These are phyloP conservation scores for Xylariaceae sp. DNA, from an alignment of 2,329 filamentous ascomycete genomes.

Conservation along the genomic window DNA sequence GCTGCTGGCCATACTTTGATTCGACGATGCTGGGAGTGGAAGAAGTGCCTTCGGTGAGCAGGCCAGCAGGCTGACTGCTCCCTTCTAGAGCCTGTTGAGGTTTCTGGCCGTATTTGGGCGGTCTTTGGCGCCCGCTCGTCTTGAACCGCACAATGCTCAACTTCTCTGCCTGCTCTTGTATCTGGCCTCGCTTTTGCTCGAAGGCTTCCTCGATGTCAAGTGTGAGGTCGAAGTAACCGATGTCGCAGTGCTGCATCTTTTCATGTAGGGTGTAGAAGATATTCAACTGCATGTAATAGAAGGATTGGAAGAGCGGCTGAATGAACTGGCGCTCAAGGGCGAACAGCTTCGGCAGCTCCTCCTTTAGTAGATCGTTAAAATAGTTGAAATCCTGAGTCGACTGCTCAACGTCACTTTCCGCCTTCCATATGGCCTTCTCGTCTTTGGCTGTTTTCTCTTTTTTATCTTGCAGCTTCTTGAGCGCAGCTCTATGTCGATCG, in stretches of 20 bases:
- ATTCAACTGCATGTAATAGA: constrained; percentile 99
- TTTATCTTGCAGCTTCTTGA: constrained; percentile 97
- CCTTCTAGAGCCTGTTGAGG: constrained; percentile 30
- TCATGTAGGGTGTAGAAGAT: constrained; percentile 98
- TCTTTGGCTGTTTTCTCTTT: constrained; percentile 96
- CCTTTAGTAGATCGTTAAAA: constrained; percentile 95
- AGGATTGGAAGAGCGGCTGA: constrained; percentile 93
- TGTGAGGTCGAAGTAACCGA: constrained; percentile 93
- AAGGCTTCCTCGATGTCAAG: constrained; percentile 91
- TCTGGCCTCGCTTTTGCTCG: constrained; percentile 79
- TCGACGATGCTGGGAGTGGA: constrained; percentile 24
- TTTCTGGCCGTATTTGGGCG: constrained; percentile 55
- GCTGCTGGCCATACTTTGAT: constrained; percentile 30
- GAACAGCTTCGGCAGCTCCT: constrained; percentile 91
- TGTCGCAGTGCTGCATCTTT: constrained; percentile 95
- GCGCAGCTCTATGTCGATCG: constrained; percentile 73
- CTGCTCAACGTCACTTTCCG: constrained; percentile 84
- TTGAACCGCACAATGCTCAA: constrained; percentile 88
- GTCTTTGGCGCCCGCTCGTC: constrained; percentile 67
- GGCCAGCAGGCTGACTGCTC: constrained; percentile 28
- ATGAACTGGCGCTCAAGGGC: constrained; percentile 90
- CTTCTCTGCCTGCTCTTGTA: constrained; percentile 78
- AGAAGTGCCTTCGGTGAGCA: constrained; percentile 47
- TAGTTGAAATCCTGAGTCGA: constrained; percentile 96
- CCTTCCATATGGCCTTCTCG: constrained; percentile 95